Base-by-base conservation (phyloP, 331 rosid species). In the Phaseolus coccineus region DNA sequence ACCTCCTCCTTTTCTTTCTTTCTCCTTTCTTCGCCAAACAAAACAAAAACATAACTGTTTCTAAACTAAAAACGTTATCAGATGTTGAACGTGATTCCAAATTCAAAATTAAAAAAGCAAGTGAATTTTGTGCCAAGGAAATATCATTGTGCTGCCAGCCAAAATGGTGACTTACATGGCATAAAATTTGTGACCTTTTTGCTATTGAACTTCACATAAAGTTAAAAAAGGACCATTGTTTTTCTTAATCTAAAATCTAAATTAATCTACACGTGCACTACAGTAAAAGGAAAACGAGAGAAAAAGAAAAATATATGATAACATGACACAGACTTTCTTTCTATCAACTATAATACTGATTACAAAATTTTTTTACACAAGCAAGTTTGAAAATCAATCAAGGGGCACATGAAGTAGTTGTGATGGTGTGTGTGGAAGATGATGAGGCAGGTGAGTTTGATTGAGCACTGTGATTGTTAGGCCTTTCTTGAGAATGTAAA, bases 391-490 rank as follows among this genome's bases (percentile, higher is more conserved):
- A 50, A 14, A 50, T 14, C 4, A 68, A 55, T 55, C 31, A 91
- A 65, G 71, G 73, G 57, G 53, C 72, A 70, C 75, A 88, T 68
- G 90, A 91, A 51, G 47, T 9, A 42, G 81, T 53, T n/a, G 93
- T 84, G 42, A 87, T 79, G 11, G 87, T 84, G 44, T 89, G 97
- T 3, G 96, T 84, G 71, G 91, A 92, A 25, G 92, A 88, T 16
- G 98, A 92, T 3, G 97, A 88, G 1, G 91, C 87, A 6, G 97
- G 88, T n/a, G 97, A 94, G 80, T 86, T 88, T n/a, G 89, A 92
- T 57, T 85, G 90, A 83, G 63, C 90, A 58, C 88, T 62, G 2
- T 87, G 89, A 76, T 7, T 40, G 7, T 91, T 85, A 37, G 75
- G 39, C 87, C 87, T 85, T 82, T 87, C 93, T 46, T 86, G 87